phyloP scores from a whole-genome alignment of 2,329 filamentous ascomycete genomes.

The Claviceps africana region DNA sequence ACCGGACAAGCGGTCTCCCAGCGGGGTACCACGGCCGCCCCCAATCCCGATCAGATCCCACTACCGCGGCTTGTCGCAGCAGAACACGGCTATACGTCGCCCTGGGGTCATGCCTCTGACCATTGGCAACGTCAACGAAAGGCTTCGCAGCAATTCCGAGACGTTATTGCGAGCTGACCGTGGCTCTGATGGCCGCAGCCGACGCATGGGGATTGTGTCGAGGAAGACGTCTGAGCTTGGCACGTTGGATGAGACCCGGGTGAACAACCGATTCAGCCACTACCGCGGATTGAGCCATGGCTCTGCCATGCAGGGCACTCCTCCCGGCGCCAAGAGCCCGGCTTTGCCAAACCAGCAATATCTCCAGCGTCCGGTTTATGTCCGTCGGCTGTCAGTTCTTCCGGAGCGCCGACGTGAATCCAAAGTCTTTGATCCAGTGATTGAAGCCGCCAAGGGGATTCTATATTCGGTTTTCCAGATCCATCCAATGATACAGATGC shows the following conservation, averaged over 20 bases:
- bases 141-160: constrained; percentile 52
- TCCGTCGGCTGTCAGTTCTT: constrained; percentile 47
- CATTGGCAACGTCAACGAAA: constrained; percentile 56
- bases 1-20: constrained; percentile 53
- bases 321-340: constrained; percentile 35
- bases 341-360: constrained; percentile 44
- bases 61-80: constrained; percentile 59
- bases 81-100: constrained; percentile 48
- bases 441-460: constrained; percentile 52
- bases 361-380: constrained; percentile 46
- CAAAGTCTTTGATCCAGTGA: constrained; percentile 43
- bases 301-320: constrained; percentile 48
- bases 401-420: constrained; percentile 51
- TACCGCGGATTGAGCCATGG: constrained; percentile 53
- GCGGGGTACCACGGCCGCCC: constrained; percentile 45
- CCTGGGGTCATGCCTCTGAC: constrained; percentile 60
- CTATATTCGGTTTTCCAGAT: constrained; percentile 55
- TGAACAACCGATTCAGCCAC: constrained; percentile 52
- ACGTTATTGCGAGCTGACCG: constrained; percentile 40
- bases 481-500: constrained; percentile 52
- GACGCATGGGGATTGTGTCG: constrained; percentile 51
- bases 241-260: constrained; percentile 47
- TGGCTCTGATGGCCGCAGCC: constrained; percentile 35
- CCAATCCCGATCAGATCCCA: constrained; percentile 67
- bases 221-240: constrained; percentile 46